Evolutionary conservation across 2,329 filamentous ascomycete species (phyloP), one percentile per base, ranked within the genome.

Genomic region (Ceratocystis cubensis): DNA sequence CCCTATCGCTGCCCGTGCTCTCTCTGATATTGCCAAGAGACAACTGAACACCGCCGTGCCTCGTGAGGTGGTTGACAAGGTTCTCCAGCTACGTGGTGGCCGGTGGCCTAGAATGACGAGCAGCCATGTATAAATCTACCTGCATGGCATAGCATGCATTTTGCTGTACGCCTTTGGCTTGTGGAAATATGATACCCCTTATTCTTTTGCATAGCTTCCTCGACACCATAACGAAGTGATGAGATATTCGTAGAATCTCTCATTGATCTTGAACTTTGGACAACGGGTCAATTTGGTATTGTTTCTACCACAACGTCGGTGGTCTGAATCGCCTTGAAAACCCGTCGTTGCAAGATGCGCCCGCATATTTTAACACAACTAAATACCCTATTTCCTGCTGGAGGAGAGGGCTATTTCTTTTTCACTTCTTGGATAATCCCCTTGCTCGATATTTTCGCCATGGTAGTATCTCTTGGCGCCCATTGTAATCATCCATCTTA

Each of bases 401-500:
- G 37, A 15, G 37, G 37, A 10, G 13, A 15, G 37, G 37, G 33
- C 10, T 46, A 5, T 33, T 33, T 17, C 8, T 45, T 46, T 63
- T 46, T 63, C 61, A n/a, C 25, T 59, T 37, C 25, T 59, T 59
- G 56, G 56, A 59, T 59, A 59, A 10, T 59, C 56, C 22, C 56
- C 37, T 66, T 66, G 45, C 44, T 66, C 44, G 64, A 63, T 61
- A 62, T 66, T 28, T 46, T 45, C 57, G 57, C 56, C 56, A 66
- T 62, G 41, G 61, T 30, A 41, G 59, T 41, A 15, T 48, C 30
- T 20, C 64, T 45, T 61, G 56, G 41, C 53, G 37, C 57, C 56
- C 59, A 22, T 65, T 62, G 64, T 62, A 61, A 66, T 67, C 57
- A 63, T n/a, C 61, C 22, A 20, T 10, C 17, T 25, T 30, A 59